Evolutionary conservation across 1,284 basidiomycete species (phyloP).

Genomic region (Ustilago lituana): DNA sequence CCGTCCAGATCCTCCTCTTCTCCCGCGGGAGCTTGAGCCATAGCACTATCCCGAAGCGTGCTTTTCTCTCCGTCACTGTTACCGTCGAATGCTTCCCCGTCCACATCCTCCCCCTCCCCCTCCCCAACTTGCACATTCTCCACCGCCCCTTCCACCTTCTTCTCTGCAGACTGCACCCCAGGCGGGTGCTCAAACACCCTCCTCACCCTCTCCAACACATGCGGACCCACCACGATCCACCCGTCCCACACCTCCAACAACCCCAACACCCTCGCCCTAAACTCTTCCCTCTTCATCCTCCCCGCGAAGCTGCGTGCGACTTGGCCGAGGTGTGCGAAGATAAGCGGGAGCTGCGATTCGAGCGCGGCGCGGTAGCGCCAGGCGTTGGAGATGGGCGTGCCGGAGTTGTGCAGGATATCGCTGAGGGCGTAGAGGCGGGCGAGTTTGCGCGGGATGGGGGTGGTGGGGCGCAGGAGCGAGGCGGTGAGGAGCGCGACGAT

Average conservation of each 20-base stretch:
- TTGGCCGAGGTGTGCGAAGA: slow-evolving; percentile 58
- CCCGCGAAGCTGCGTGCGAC: slow-evolving; percentile 45
- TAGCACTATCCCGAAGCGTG: too few species aligned
- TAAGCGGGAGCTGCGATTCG: slow-evolving; percentile 33
- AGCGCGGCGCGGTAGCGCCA: slow-evolving; percentile 53
- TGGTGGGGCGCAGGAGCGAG: slow-evolving; percentile 75
- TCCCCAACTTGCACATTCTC: slow-evolving; percentile 34
- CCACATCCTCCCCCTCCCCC: slow-evolving; percentile 19
- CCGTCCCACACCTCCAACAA: slow-evolving; percentile 94
- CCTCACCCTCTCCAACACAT: slow-evolving; percentile 74
- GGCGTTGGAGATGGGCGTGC: slow-evolving; percentile 81
- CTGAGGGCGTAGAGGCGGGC: slow-evolving; percentile 93
- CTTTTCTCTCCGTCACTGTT: slow-evolving; percentile 1
- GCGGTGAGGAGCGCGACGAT: slow-evolving; percentile 44
- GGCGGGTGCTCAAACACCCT: slow-evolving; percentile 38
- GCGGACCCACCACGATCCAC: slow-evolving; percentile 78
- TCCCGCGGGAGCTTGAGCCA: not conserved
- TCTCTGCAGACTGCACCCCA: not conserved
- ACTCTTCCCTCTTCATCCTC: slow-evolving; percentile 55
- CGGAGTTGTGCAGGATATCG: slow-evolving; percentile 96
- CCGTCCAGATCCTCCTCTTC: slow-evolving; percentile 36
- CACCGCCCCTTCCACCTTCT: not conserved
- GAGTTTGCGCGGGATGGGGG: slow-evolving; percentile 93
- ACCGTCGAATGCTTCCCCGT: slow-evolving; percentile 24
- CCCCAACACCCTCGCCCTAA: slow-evolving; percentile 81